Evolutionary conservation across 2,329 filamentous ascomycete genomes (phyloP), one percentile per base, ranked within the genome.

Genomic region (Monosporascus sp.): DNA sequence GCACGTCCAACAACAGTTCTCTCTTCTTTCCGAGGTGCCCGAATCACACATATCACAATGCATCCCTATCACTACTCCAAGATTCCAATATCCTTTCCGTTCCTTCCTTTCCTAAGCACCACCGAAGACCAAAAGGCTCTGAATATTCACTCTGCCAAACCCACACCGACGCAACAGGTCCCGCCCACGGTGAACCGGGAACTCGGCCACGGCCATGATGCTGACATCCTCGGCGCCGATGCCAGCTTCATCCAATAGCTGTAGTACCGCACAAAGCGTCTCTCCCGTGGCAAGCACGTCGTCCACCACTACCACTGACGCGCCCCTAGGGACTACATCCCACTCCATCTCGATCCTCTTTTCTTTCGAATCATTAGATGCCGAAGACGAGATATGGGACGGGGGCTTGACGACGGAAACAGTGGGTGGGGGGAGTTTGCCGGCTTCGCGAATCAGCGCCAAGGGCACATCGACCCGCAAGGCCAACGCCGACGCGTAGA

Each of bases 361-460:
- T 52, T 68, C 65, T 49, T 55, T 56, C 5, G 52, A 48, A 15
- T 60, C 48, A 1, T 58, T 53, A 1, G 64, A 57, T 48, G 50
- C 51, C n/a, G 63, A 65, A 52, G 76, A 76, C 1, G 81, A 83
- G 41, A 86, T 78, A 63, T 84, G 70, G 3, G 81, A 87, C 0
- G 65, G 31, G 1, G 61, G 31, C 62, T 78, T 85, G 41, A 7
- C 9, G 24, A 76, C 72, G 7, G 77, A 81, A 36, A 82, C 9
- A 0, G 69, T 79, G 0, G 82, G 82, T 7, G 78, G 77, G 0
- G 83, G 82, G 0, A 86, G 76, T 65, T 85, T 87, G 25, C 78
- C 78, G 9, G 74, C 75, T 61, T 80, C 69, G 39, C 83, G 80
- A 53, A 86, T 75, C 44, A 81, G 62, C 7, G 68, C 71, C 54